Percentiles rank a stretch among this genome's conserved stretches.
Evolutionary conservation across 116 monocot genomes (phyloP).

Genomic region (Papilionanthe hybrid): DNA sequence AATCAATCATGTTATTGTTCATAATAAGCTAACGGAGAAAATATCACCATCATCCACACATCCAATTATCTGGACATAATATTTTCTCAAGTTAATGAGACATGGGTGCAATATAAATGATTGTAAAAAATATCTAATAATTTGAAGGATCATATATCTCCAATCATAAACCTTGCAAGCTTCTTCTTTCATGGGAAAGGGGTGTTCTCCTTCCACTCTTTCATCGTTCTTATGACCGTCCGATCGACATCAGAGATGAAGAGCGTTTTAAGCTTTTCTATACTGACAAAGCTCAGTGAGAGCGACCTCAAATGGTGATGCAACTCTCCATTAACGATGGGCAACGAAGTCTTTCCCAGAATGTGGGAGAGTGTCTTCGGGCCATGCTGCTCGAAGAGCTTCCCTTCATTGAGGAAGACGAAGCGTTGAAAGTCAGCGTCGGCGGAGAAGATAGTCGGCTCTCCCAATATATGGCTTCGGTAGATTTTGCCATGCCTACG

Average conservation of each 20-base stretch:
- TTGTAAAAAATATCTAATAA: not conserved
- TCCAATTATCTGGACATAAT: too few relatives aligned
- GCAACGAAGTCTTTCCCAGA: constrained; percentile 25
- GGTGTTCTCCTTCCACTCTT: constrained; percentile 16
- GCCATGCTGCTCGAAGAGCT: constrained; percentile 25
- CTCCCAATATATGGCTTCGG: constrained; percentile 21
- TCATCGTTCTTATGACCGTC: constrained; percentile 9
- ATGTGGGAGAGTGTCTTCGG: constrained; percentile 32
- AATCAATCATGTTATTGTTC: too few relatives aligned
- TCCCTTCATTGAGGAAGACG: constrained; percentile 30
- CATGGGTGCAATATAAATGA: too few relatives aligned
- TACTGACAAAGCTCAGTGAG: constrained; percentile 29
- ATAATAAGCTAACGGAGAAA: too few relatives aligned
- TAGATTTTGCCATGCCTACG: constrained; percentile 37
- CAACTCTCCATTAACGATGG: constrained; percentile 23
- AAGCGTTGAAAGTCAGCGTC: constrained; percentile 35
- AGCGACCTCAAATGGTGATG: constrained; percentile 32
- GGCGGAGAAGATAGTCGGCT: constrained; percentile 33
- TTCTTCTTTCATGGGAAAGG: constrained; percentile 38
- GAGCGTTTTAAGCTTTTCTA: constrained; percentile 12
- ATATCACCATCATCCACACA: too few relatives aligned
- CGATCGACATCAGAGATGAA: constrained; percentile 23
- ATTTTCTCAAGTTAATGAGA: too few relatives aligned
- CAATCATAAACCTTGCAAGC: constrained; percentile 23
- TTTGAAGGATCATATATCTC: not conserved